These are phyloP conservation scores for Capsicum baccatum DNA, from an alignment of 257 asterid species.

Conservation along the genomic window DNA sequence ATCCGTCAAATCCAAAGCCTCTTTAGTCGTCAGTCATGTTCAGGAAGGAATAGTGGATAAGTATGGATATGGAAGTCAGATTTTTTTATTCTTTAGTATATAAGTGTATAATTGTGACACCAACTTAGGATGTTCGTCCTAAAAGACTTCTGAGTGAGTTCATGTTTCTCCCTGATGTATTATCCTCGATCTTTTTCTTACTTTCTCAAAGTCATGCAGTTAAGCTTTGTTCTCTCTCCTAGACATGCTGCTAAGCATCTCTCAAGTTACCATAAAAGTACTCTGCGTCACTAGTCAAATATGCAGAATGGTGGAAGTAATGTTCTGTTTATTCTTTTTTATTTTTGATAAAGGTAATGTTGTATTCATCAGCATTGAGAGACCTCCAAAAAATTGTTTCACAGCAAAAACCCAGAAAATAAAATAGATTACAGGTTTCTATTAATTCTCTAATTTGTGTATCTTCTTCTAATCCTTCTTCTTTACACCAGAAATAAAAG, in stretches of 20 bases:
- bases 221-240: background rate
- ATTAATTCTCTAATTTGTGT: no score
- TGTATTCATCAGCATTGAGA: no score
- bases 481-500: no score
- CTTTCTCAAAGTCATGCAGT: background rate
- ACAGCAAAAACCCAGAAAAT: no score
- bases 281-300: background rate
- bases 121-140: background rate
- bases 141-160: background rate
- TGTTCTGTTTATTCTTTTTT: background rate
- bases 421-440: no score
- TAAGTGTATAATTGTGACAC: background rate
- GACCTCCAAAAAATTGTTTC: no score
- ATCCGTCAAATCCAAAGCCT: no score
- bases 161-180: background rate
- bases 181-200: background rate
- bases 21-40: no score
- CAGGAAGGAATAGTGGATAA: no score
- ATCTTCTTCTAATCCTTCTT: no score
- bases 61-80: no score
- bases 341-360: no score
- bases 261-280: background rate
- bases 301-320: background rate
- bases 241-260: background rate
- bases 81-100: background rate